These are phyloP conservation scores for Pseudoneurospora amorphoporcata DNA, from an alignment of 495 filamentous ascomycete genomes.

Conservation along the genomic window DNA sequence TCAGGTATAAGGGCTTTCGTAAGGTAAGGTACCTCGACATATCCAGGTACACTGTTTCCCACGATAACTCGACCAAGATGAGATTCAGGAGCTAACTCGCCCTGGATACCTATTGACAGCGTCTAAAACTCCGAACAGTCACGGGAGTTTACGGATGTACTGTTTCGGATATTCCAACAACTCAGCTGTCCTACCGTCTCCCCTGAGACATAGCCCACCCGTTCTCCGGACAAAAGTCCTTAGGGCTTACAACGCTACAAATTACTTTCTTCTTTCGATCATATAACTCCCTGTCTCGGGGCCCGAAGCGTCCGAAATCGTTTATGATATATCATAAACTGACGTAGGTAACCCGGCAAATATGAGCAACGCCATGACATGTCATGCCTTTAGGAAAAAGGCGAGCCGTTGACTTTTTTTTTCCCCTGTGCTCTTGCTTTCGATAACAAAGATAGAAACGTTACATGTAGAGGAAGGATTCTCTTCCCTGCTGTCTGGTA, in stretches of 20 bases:
- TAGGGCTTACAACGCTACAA: not conserved
- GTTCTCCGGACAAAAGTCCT: no score
- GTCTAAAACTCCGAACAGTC: not conserved
- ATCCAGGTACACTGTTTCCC: not conserved
- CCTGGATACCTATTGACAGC: not conserved
- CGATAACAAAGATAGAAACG: not conserved
- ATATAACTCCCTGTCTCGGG: not conserved
- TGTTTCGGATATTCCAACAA: no score
- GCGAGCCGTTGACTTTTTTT: not conserved
- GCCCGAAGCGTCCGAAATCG: not conserved
- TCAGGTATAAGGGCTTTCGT: not conserved
- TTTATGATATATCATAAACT: not conserved
- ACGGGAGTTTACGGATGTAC: not conserved
- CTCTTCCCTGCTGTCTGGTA: not conserved
- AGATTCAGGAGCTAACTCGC: not conserved
- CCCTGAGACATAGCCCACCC: no score
- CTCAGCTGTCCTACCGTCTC: no score
- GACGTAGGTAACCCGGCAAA: not conserved
- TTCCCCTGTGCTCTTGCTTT: not conserved
- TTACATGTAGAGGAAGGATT: not conserved
- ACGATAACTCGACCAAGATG: not conserved
- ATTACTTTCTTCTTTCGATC: not conserved
- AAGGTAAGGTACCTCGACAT: not conserved
- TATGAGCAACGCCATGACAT: not conserved
- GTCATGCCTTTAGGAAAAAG: not conserved